Evolutionary conservation across 768 basidiomycete genomes (phyloP), one percentile per base, ranked within the genome.

Genomic region (Kwoniella newhampshirensis): DNA sequence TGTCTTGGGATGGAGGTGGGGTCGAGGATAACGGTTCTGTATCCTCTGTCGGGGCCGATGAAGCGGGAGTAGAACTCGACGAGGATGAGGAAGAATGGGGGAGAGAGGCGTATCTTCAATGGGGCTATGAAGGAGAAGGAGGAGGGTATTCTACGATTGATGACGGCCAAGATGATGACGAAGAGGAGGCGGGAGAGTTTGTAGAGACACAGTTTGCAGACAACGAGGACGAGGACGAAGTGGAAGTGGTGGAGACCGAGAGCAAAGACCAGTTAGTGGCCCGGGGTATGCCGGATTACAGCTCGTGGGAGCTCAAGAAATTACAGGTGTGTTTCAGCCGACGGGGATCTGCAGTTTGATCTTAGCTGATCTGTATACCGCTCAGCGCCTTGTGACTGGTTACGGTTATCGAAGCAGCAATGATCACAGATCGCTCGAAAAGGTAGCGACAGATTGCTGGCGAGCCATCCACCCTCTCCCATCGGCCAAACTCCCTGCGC

Each of bases 241-340:
- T 21, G 3, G 47, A 57, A 2, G 62, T 41, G 18, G 56, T 43
- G 17, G 44, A 41, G 40, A 46, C 17, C 20, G 59, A 54, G 30
- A 46, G 25, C 32, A 23, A 42, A 20, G 51, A 46, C 18, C 54
- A 67, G 18, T 51, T 67, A n/a, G 13, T 54, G 6, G 27, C 39
- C 8, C 41, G 69, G 21, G 67, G 67, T 7, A 72, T 72, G 70
- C 70, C 70, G 41, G 62, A 69, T 28, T 72, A 72, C 41, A 46
- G 30, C 9, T 35, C 49, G 8, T 69, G 67, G 70, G 59, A 63
- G 0, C 37, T 60, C 5, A 57, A 52, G 35, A 55, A 62, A 26
- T 62, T 71, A 4, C 66, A 71, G 51, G 69, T 71, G 30, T n/a
- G n/a, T n/a, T n/a, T n/a, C n/a, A n/a, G n/a, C n/a, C n/a, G n/a